phyloP scores from a whole-genome alignment of 176 grass and related monocot genomes.

The Hsuehochloa calcarea region DNA sequence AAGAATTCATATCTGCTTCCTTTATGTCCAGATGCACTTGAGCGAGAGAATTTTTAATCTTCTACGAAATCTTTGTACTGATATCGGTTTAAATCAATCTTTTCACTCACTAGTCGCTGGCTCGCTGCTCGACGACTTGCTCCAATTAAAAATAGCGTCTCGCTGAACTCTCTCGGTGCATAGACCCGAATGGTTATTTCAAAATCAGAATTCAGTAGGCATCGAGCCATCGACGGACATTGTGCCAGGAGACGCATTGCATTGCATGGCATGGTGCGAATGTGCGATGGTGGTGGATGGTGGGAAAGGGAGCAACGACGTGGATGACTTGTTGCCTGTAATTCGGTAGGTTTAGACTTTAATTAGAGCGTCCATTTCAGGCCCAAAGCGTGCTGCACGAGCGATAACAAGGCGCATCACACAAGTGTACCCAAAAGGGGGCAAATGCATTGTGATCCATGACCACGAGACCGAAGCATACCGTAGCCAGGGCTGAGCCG shows the following conservation, averaged over 20 bases:
- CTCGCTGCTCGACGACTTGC: background rate
- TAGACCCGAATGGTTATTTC: background rate
- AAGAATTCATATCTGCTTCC: too few species aligned
- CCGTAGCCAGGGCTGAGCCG: too few species aligned
- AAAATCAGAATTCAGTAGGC: background rate
- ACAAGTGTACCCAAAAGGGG: background rate
- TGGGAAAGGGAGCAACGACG: background rate
- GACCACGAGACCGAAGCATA: background rate
- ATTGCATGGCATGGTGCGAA: background rate
- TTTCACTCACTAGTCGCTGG: background rate
- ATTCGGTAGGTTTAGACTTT: constrained; percentile 18
- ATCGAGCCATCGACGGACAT: background rate
- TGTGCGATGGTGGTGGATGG: background rate
- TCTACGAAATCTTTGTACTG: background rate
- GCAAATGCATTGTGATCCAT: background rate
- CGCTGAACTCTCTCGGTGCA: background rate
- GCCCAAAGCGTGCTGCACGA: background rate
- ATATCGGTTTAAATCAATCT: background rate
- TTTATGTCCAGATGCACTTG: background rate
- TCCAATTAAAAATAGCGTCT: background rate
- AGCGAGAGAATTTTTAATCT: background rate
- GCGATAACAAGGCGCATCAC: background rate
- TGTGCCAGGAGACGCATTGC: background rate
- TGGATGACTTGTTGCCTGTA: background rate
- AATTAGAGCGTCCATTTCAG: background rate